phyloP scores from a whole-genome alignment of 768 basidiomycete species.

The Termitomyces sp. region DNA sequence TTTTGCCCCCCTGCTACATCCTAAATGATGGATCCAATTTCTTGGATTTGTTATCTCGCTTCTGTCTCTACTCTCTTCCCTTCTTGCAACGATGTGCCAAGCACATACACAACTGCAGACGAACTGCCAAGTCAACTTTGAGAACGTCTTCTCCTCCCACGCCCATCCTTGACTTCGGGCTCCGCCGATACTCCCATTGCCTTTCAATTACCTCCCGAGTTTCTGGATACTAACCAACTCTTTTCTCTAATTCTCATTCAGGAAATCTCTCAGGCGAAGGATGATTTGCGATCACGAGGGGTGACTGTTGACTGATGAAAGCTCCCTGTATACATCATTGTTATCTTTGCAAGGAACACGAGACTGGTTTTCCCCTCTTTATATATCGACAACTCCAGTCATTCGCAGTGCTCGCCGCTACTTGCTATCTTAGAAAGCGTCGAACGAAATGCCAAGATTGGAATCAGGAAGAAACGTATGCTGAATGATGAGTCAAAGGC shows the following conservation, averaged over 20 bases:
- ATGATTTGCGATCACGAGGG: conserved; percentile 53
- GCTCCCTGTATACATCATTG: not conserved
- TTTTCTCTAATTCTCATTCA: conserved; percentile 20
- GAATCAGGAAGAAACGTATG: not conserved
- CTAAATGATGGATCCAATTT: not conserved
- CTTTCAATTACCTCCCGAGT: not conserved
- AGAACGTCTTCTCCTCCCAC: conserved; percentile 2
- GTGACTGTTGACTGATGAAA: conserved; percentile 52
- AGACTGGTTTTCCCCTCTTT: not conserved
- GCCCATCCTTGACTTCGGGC: not conserved
- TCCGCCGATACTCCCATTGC: conserved; percentile 4
- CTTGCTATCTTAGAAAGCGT: not conserved
- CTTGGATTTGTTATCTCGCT: not conserved
- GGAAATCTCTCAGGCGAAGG: conserved; percentile 54
- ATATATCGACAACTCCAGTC: not conserved
- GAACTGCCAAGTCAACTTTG: not conserved
- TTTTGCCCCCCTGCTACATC: not conserved
- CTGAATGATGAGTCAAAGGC: not conserved
- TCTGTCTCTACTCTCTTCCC: not conserved
- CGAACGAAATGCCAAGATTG: not conserved
- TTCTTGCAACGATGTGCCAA: not conserved
- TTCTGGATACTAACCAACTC: conserved; percentile 4
- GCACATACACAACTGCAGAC: not conserved
- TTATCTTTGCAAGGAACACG: not conserved
- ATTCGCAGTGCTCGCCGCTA: not conserved